These are phyloP conservation scores for Eucalyptus cloeziana DNA, from an alignment of 345 rosid genomes.

Conservation along the genomic window DNA sequence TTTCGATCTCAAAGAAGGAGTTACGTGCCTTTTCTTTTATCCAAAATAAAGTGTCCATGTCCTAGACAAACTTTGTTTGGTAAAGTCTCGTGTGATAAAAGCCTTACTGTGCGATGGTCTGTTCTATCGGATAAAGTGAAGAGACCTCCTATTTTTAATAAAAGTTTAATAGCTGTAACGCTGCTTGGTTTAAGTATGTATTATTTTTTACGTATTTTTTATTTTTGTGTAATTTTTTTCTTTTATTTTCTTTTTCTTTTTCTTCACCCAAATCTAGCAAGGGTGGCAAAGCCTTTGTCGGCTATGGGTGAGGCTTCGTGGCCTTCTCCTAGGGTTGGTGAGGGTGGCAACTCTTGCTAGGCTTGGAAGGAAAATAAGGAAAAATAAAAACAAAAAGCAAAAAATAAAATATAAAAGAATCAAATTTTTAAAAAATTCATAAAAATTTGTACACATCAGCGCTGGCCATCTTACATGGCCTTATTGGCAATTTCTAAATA, in stretches of 20 bases:
- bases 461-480: fast-evolving
- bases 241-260: no score
- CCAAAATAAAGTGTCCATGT: background rate
- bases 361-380: no score
- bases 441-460: fast-evolving
- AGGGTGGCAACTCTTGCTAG: fast-evolving
- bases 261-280: background rate
- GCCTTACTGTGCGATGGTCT: background rate
- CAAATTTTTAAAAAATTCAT: no score
- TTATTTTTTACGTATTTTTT: no score
- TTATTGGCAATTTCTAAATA: fast-evolving
- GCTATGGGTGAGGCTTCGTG: background rate
- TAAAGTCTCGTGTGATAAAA: background rate
- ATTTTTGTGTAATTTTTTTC: no score
- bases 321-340: background rate
- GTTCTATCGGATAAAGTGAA: background rate
- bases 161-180: background rate
- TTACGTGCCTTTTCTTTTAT: background rate
- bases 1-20: background rate
- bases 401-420: no score
- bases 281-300: fast-evolving
- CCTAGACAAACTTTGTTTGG: background rate
- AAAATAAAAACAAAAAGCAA: no score
- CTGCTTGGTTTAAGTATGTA: background rate
- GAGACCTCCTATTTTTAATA: background rate